Evolutionary conservation across 164 flowering plant species (phyloP), one percentile per base, ranked within the genome.

Genomic region (Amborella trichopoda): DNA sequence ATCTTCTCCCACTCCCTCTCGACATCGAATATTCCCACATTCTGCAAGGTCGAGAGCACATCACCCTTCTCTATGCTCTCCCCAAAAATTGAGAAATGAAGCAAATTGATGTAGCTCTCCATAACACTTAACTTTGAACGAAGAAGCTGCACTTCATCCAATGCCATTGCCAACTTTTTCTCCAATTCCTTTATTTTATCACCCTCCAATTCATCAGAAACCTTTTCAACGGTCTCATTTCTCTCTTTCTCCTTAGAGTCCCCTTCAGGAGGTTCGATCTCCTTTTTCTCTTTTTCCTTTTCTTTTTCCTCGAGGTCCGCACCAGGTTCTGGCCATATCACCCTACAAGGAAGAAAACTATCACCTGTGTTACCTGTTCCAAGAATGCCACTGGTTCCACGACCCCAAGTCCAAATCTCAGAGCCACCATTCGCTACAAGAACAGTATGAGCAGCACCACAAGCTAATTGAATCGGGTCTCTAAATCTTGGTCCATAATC

Each of bases 381-480:
- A 28, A 86, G 89, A 41, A 78, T 84, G 17, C 87, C 93, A 47
- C 77, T 84, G 46, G 78, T 54, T 56, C 95, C 97, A 52, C 93
- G 56, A 34, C 93, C 95, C 95, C 93, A 89, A 42, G 93, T 69
- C 93, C 93, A 89, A 8, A 84, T 66, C 63, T 61, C 77, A 65
- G 66, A 72, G 12, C 95, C 95, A 48, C 56, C 61, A 50, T 72
- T 36, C 11, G 76, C 64, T 23, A 72, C 62, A 47, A 90, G 72
- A 40, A 83, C 73, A 23, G 95, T 90, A 52, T 90, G 97, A 3
- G 95, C 94, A 47, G 91, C 97, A 28, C 95, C 95, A 64, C 94
- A 85, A n/a, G 81, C 77, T 44, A 90, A 70, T 58, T 77, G 88
- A 28, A 77, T 52, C 1, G 94, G 89, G 5, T 59, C 72, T 1